Evolutionary conservation across 2,329 filamentous ascomycete genomes (phyloP).

Genomic region (Fusarium miscanthi): DNA sequence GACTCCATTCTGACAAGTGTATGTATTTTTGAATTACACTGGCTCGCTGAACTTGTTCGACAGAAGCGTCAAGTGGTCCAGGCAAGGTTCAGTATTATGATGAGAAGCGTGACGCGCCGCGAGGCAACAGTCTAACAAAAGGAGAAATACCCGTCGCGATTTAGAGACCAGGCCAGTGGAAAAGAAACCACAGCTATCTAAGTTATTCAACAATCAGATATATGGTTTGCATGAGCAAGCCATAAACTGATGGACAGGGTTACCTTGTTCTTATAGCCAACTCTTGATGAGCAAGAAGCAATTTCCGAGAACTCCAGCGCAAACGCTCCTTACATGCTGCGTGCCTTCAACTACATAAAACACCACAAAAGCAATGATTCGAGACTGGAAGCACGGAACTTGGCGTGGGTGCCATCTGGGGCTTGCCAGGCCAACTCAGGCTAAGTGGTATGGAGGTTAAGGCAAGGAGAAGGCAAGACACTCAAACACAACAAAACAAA

Average conservation of each 20-base stretch:
- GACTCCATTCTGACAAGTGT: conserved; percentile 23
- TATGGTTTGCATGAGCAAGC: conserved; percentile 19
- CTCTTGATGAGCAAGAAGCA: neutral
- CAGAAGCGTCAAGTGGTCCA: conserved; percentile 3
- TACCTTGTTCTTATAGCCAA: conserved; percentile 34
- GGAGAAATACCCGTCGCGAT: conserved; percentile 1
- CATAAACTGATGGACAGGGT: conserved; percentile 19
- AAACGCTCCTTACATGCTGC: conserved; percentile 35
- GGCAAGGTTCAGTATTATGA: conserved; percentile 6
- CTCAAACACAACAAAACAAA: conserved; percentile 35
- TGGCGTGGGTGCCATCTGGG: conserved; percentile 25
- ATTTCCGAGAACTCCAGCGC: conserved; percentile 17
- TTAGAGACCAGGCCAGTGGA: conserved; percentile 9
- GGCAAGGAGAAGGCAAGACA: conserved; percentile 44
- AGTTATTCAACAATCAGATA: conserved; percentile 8
- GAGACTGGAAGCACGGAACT: conserved; percentile 28
- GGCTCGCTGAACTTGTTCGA: neutral
- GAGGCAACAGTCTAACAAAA: conserved; percentile 37
- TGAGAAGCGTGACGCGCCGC: conserved; percentile 6
- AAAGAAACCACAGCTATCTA: conserved; percentile 1
- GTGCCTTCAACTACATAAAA: conserved; percentile 23
- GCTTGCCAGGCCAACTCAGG: conserved; percentile 39
- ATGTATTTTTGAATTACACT: neutral
- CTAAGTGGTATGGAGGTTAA: conserved; percentile 40
- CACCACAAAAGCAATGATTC: conserved; percentile 32